Evolutionary conservation across 2,329 filamentous ascomycete species (phyloP).

Genomic region (Hansfordia pulvinata): DNA sequence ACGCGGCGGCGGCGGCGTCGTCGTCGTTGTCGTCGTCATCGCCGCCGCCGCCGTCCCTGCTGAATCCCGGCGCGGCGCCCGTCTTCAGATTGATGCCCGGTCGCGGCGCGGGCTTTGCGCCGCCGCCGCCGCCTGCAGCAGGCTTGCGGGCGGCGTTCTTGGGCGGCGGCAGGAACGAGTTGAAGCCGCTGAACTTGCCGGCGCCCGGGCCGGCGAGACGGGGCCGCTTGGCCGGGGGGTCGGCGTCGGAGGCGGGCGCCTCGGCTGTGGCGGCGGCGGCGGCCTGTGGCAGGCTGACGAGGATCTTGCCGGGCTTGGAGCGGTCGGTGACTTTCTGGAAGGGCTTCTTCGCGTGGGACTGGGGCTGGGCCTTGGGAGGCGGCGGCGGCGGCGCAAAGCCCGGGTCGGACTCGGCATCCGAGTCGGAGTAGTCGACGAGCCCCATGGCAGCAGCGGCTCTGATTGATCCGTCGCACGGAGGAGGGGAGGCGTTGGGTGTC

Average conservation of each 20-base stretch:
- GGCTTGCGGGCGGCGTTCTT: constrained; percentile 43
- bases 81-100: constrained; percentile 66
- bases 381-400: constrained; percentile 33
- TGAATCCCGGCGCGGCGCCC: constrained; percentile 70
- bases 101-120: constrained; percentile 24
- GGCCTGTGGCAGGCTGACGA: constrained; percentile 58
- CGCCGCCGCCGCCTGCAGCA: constrained; percentile 17
- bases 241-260: constrained; percentile 22
- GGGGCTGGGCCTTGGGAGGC: constrained; percentile 6
- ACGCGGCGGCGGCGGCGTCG: constrained; percentile 15
- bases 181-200: constrained; percentile 67
- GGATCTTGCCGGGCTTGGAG: constrained; percentile 70
- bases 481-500: too few relatives aligned
- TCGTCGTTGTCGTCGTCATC: constrained; percentile 11
- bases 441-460: constrained; percentile 38
- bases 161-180: constrained; percentile 73
- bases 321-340: constrained; percentile 75
- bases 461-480: too few relatives aligned
- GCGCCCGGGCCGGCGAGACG: constrained; percentile 32
- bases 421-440: constrained; percentile 75
- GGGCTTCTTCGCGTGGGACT: constrained; percentile 35
- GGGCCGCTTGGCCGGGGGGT: constrained; percentile 58
- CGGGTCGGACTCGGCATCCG: constrained; percentile 53
- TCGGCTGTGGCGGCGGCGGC: constrained; percentile 21
- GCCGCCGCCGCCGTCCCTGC: constrained; percentile 34